Evolutionary conservation across 2,329 filamentous ascomycete species (phyloP).

Genomic region (Plenodomus tracheiphilus): DNA sequence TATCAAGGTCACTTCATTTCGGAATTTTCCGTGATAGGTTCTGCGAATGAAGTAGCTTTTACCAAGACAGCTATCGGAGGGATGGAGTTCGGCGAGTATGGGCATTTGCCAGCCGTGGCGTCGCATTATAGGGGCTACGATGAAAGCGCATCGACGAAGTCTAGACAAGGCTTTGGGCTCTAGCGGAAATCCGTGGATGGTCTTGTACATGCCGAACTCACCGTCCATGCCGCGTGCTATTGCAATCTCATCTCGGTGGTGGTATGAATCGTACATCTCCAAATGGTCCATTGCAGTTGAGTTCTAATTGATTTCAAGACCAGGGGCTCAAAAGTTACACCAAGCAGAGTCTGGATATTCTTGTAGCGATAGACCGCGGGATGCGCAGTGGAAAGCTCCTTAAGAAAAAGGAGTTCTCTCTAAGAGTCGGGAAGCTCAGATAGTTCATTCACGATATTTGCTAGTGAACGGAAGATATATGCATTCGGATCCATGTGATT

Average conservation of each 20-base stretch:
- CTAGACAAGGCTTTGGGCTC: neutral
- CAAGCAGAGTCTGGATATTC: too few relatives aligned
- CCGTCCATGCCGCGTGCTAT: neutral
- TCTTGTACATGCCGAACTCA: neutral
- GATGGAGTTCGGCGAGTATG: conserved; percentile 1
- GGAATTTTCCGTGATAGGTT: neutral
- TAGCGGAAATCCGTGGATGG: neutral
- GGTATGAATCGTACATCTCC: neutral
- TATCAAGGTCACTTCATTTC: neutral
- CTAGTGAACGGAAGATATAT: too few relatives aligned
- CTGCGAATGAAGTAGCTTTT: neutral
- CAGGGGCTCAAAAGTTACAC: too few relatives aligned
- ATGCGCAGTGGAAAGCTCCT: too few relatives aligned
- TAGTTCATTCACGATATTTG: too few relatives aligned
- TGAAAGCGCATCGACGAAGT: conserved; percentile 5
- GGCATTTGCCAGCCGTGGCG: conserved; percentile 5
- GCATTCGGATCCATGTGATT: too few relatives aligned
- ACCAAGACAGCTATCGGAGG: neutral
- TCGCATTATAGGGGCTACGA: conserved; percentile 3
- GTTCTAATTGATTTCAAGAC: too few relatives aligned
- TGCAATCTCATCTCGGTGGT: neutral
- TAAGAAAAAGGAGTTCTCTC: too few relatives aligned
- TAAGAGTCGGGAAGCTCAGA: too few relatives aligned
- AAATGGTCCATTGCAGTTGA: too few relatives aligned
- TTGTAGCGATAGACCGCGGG: too few relatives aligned